A percentile compares a stretch with the other conserved stretches of the same genome.
Evolutionary conservation across 2,329 filamentous ascomycete species (phyloP).

Genomic region (Ploettnerulaceae sp.): DNA sequence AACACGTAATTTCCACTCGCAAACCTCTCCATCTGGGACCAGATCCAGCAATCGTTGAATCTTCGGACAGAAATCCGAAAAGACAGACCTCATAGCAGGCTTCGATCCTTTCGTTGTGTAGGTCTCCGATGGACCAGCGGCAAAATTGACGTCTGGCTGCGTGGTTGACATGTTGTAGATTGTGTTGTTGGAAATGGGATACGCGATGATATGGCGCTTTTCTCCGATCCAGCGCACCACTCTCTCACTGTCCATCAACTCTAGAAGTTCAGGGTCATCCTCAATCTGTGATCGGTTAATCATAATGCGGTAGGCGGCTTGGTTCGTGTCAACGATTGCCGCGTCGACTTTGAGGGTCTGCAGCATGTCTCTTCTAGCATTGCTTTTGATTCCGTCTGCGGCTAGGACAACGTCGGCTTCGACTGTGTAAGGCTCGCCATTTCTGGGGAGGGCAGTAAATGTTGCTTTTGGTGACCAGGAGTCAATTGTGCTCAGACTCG

Average conservation of each 20-base stretch:
- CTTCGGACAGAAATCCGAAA: conserved; percentile 54
- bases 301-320: conserved; percentile 78
- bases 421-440: conserved; percentile 46
- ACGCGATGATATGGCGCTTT: conserved; percentile 71
- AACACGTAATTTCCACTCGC: conserved; percentile 59
- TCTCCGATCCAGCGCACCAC: conserved; percentile 74
- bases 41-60: conserved; percentile 55
- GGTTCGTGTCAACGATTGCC: conserved; percentile 62
- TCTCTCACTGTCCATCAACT: conserved; percentile 60
- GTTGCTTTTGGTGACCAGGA: conserved; percentile 55
- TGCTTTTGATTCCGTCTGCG: conserved; percentile 53
- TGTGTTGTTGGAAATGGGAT: conserved; percentile 63
- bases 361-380: conserved; percentile 35
- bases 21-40: conserved; percentile 57
- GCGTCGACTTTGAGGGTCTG: conserved; percentile 26
- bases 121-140: conserved; percentile 50
- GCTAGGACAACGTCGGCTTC: conserved; percentile 50
- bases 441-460: conserved; percentile 55
- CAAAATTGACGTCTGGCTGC: conserved; percentile 58
- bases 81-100: conserved; percentile 55
- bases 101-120: conserved; percentile 62
- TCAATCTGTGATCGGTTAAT: conserved; percentile 63
- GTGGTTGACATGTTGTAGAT: conserved; percentile 61
- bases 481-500: conserved; percentile 49
- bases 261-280: conserved; percentile 60